Conservation (phyloP, 2,329 filamentous ascomycete species). For the Exophiala bonariae region DNA sequence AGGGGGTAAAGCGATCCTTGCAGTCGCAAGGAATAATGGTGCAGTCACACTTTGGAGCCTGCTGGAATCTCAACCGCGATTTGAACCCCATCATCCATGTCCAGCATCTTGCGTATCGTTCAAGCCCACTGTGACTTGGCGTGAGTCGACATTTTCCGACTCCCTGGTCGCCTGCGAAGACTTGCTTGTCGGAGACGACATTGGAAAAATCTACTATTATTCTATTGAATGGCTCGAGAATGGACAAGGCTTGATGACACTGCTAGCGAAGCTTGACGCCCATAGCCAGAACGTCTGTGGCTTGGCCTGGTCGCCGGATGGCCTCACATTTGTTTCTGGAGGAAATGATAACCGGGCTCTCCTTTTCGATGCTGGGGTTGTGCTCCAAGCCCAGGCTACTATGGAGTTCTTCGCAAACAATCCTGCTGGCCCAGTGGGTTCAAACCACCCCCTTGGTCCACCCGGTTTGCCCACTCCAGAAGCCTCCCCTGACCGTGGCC, state of each 20-base stretch:
- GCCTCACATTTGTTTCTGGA: conserved; percentile 77
- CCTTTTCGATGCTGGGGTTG: conserved; percentile 69
- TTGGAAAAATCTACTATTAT: conserved; percentile 83
- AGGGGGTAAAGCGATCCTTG: conserved; percentile 77
- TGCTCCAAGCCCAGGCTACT: conserved; percentile 42
- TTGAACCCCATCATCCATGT: conserved; percentile 70
- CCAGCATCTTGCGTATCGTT: conserved; percentile 80
- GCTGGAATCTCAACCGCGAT: conserved; percentile 64
- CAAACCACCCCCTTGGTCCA: no score
- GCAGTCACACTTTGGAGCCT: conserved; percentile 76
- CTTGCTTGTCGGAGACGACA: conserved; percentile 80
- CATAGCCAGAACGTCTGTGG: conserved; percentile 92
- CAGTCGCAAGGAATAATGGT: conserved; percentile 78
- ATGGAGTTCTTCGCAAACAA: no score
- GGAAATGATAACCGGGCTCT: conserved; percentile 91
- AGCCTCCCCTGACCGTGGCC: background rate
- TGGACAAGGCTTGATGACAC: conserved; percentile 64
- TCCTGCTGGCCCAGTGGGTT: no score
- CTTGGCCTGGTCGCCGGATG: conserved; percentile 80
- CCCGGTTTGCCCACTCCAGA: background rate
- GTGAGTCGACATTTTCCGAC: conserved; percentile 49
- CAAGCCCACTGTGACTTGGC: conserved; percentile 62
- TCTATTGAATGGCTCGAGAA: conserved; percentile 74
- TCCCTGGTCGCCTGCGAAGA: conserved; percentile 68
- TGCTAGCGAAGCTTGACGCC: conserved; percentile 73